These are phyloP conservation scores for Fusarium keratoplasticum DNA, from an alignment of 2,329 filamentous ascomycete genomes.

Conservation along the genomic window DNA sequence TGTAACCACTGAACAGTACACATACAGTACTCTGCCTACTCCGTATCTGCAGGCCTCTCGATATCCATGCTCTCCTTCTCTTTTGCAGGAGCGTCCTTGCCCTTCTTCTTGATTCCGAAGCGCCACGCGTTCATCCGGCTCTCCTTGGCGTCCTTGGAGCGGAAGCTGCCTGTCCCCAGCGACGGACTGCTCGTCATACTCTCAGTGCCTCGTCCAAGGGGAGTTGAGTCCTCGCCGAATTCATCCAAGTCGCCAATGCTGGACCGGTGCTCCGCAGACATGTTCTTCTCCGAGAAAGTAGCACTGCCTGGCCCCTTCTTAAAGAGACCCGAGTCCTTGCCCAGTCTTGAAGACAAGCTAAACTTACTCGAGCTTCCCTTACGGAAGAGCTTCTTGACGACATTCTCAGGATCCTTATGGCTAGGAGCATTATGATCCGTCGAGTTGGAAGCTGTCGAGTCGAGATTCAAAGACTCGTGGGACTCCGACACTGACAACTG, in stretches of 20 bases:
- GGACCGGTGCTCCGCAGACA: slow-evolving; percentile 64
- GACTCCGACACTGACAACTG: slow-evolving; percentile 70
- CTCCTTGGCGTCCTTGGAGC: slow-evolving; percentile 55
- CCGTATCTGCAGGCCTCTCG: slow-evolving; percentile 53
- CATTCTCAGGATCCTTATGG: slow-evolving; percentile 66
- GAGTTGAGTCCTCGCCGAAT: slow-evolving; percentile 57
- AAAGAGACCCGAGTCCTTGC: slow-evolving; percentile 66
- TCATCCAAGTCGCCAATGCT: slow-evolving; percentile 70
- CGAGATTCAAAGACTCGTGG: slow-evolving; percentile 67
- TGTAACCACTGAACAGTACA: slow-evolving; percentile 6
- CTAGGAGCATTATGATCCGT: slow-evolving; percentile 61
- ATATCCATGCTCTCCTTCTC: slow-evolving; percentile 67
- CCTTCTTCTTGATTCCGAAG: slow-evolving; percentile 71
- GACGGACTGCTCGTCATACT: slow-evolving; percentile 68
- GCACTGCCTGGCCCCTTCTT: slow-evolving; percentile 71
- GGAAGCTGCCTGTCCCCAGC: slow-evolving; percentile 63
- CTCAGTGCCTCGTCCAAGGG: slow-evolving; percentile 64
- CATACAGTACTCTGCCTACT: slow-evolving; percentile 31
- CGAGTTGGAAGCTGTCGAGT: slow-evolving; percentile 67
- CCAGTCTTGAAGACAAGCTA: slow-evolving; percentile 67
- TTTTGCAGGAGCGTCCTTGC: slow-evolving; percentile 56
- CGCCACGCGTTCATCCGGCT: slow-evolving; percentile 65
- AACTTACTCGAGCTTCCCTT: slow-evolving; percentile 76
- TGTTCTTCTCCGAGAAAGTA: slow-evolving; percentile 68
- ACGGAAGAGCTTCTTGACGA: slow-evolving; percentile 70